phyloP scores from a whole-genome alignment of 129 eudicot genomes.

The Tagetes patula region DNA sequence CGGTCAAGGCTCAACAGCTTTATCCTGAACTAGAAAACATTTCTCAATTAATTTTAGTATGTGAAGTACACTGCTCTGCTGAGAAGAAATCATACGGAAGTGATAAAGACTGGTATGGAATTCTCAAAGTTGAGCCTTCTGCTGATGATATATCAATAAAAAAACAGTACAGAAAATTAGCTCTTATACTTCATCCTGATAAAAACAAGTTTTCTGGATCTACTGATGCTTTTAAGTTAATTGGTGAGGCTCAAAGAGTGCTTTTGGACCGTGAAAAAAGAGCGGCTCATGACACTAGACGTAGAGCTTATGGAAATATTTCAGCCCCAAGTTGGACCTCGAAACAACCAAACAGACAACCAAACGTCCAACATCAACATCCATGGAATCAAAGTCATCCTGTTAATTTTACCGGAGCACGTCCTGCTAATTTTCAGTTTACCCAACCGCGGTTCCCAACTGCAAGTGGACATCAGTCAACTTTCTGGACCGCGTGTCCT shows the following conservation, averaged over 20 bases:
- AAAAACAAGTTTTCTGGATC: slow-evolving; percentile 69
- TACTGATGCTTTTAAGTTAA: slow-evolving; percentile 59
- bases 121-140: slow-evolving; percentile 44
- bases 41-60: slow-evolving; percentile 51
- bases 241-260: slow-evolving; percentile 69
- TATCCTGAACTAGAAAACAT: slow-evolving; percentile 57
- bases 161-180: slow-evolving; percentile 63
- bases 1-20: slow-evolving; percentile 58
- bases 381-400: slow-evolving; percentile 33
- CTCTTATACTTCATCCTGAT: slow-evolving; percentile 71
- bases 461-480: slow-evolving; percentile 13
- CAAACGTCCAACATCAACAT: slow-evolving; percentile 29
- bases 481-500: slow-evolving; percentile 79
- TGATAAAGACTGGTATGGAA: slow-evolving; percentile 64
- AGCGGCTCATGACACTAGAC: slow-evolving; percentile 36
- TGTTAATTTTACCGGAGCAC: slow-evolving; percentile 17
- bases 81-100: slow-evolving; percentile 45
- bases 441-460: slow-evolving; percentile 28
- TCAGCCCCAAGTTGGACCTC: slow-evolving; percentile 30
- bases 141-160: slow-evolving; percentile 56
- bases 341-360: slow-evolving; percentile 34
- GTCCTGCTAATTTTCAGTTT: slow-evolving; percentile 21
- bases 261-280: slow-evolving; percentile 52
- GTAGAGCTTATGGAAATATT: slow-evolving; percentile 29
- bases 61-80: slow-evolving; percentile 60